These are phyloP conservation scores for Pseudocohnilembus persalinus DNA, from an alignment of 169 alveolate genomes.

Conservation along the genomic window DNA sequence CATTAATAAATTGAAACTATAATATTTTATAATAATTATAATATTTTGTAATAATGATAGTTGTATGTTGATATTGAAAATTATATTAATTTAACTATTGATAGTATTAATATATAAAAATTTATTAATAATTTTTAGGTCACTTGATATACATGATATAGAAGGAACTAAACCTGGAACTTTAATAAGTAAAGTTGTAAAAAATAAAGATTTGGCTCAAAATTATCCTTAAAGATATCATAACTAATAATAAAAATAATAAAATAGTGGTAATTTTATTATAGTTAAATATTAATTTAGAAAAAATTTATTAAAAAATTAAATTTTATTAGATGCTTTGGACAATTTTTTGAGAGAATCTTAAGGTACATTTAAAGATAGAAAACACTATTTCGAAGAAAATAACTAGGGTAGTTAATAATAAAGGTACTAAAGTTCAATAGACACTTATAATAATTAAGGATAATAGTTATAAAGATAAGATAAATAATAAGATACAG, in stretches of 20 bases:
- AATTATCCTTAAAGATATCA: background rate
- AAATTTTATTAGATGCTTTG: background rate
- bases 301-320: too few relatives aligned
- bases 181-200: conserved; percentile 33
- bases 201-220: conserved; percentile 27
- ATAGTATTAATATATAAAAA: too few relatives aligned
- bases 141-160: conserved; percentile 20
- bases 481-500: background rate
- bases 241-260: too few relatives aligned
- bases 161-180: conserved; percentile 37
- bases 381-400: background rate
- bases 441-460: background rate
- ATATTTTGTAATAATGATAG: too few relatives aligned
- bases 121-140: conserved; percentile 4
- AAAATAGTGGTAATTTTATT: too few relatives aligned
- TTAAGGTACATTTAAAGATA: background rate
- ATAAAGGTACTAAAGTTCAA: too few relatives aligned
- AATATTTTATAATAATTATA: too few relatives aligned
- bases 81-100: too few relatives aligned
- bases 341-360: background rate
- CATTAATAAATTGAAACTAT: background rate
- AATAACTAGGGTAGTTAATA: background rate
- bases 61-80: too few relatives aligned
- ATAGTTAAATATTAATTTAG: too few relatives aligned
- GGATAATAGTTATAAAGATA: background rate